These are phyloP conservation scores for Hypomontagnella monticulosa DNA, from an alignment of 495 filamentous ascomycete species.

Conservation along the genomic window DNA sequence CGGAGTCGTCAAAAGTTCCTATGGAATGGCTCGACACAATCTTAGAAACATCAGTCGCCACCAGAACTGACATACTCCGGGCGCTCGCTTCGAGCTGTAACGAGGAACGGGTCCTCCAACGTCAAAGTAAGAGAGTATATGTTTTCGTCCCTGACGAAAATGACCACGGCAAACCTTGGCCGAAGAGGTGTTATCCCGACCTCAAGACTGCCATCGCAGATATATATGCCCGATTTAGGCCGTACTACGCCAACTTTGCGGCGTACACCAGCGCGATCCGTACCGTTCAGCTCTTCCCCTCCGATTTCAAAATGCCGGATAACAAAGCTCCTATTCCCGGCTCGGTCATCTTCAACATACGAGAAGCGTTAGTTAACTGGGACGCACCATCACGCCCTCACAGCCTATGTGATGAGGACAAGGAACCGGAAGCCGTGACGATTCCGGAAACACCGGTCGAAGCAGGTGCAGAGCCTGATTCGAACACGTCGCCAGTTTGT, in stretches of 20 bases:
- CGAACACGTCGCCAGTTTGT: not conserved
- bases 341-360: constrained; percentile 16
- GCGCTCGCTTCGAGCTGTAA: not conserved
- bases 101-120: constrained; percentile 14
- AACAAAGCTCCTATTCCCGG: not conserved
- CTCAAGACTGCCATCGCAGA: constrained; percentile 37
- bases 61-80: constrained; percentile 13
- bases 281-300: constrained; percentile 33
- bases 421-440: not conserved
- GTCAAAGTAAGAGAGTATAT: constrained; percentile 15
- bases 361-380: constrained; percentile 26
- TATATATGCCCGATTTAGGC: constrained; percentile 31
- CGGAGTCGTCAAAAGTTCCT: constrained; percentile 22
- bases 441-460: not conserved
- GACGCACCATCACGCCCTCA: not conserved
- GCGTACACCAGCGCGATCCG: constrained; percentile 25
- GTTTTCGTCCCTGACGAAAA: constrained; percentile 20
- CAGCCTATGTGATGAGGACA: not conserved
- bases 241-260: constrained; percentile 41
- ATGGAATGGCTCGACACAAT: constrained; percentile 37
- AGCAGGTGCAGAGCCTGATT: not conserved
- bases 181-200: constrained; percentile 36
- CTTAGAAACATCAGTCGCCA: constrained; percentile 39
- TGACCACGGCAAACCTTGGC: constrained; percentile 23
- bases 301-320: constrained; percentile 6